Evolutionary conservation across 768 basidiomycete genomes (phyloP).

Genomic region (Mycena indigotica): DNA sequence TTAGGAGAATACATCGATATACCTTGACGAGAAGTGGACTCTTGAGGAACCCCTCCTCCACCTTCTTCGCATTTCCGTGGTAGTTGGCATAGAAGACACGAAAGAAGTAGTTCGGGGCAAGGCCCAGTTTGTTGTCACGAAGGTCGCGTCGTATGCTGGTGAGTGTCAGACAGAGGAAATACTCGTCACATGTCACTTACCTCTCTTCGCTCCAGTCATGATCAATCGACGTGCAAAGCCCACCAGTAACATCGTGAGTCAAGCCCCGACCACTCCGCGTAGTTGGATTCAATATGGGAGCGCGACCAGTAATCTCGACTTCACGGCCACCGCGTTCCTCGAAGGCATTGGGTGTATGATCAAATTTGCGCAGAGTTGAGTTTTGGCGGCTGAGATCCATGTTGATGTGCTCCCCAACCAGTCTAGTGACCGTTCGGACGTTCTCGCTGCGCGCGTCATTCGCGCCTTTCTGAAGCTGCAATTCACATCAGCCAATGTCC

Average conservation of each 20-base stretch:
- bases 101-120: conserved; percentile 3
- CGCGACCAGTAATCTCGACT: not conserved
- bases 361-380: not conserved
- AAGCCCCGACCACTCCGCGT: conserved; percentile 5
- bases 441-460: conserved; percentile 20
- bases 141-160: not conserved
- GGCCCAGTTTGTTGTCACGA: not conserved
- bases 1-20: not conserved
- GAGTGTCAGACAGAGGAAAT: not conserved
- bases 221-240: not conserved
- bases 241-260: conserved; percentile 4
- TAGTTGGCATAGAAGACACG: conserved; percentile 10
- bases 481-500: not conserved
- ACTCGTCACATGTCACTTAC: not conserved
- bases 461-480: conserved; percentile 19
- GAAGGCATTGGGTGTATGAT: not conserved
- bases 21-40: conserved; percentile 14
- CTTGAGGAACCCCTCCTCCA: conserved; percentile 6
- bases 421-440: not conserved
- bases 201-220: not conserved
- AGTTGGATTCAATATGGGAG: not conserved
- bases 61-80: conserved; percentile 2
- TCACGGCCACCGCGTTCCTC: not conserved
- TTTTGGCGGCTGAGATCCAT: not conserved
- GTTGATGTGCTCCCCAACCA: not conserved